phyloP scores from a whole-genome alignment of 1,284 basidiomycete species.

The Sanghuangporus sanghuang region DNA sequence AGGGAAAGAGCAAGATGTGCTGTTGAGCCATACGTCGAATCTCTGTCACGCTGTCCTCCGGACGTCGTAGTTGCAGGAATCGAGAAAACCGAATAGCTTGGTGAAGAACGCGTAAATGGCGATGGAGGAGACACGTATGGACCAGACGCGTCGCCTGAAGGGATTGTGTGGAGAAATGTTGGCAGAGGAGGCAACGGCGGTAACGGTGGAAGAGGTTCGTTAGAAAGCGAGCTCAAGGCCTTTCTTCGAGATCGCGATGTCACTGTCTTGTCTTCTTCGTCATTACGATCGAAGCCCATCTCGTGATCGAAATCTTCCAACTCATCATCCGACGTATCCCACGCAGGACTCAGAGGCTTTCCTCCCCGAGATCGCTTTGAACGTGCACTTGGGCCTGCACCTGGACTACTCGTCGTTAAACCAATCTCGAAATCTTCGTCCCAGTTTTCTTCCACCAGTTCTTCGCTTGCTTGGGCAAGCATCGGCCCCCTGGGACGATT shows the following conservation, averaged over 20 bases:
- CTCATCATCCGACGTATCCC: constrained; percentile 40
- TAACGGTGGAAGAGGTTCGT: constrained; percentile 14
- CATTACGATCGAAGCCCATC: constrained; percentile 30
- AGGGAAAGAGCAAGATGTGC: constrained; percentile 42
- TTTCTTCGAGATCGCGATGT: constrained; percentile 52
- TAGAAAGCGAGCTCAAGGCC: constrained; percentile 21
- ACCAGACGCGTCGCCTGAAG: constrained; percentile 8
- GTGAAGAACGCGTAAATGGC: constrained; percentile 13
- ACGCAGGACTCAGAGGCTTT: constrained; percentile 14
- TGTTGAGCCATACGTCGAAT: constrained; percentile 36
- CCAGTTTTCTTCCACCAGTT: constrained; percentile 52
- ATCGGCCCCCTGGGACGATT: constrained; percentile 13
- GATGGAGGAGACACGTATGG: constrained; percentile 5
- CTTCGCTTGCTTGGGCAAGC: constrained; percentile 5
- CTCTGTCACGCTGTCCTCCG: constrained; percentile 33
- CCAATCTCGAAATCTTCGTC: constrained; percentile 46
- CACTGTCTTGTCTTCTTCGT: constrained; percentile 68
- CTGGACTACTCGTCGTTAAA: background rate
- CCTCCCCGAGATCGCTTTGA: constrained; percentile 5
- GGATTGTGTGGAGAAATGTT: constrained; percentile 6
- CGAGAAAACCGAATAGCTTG: constrained; percentile 16
- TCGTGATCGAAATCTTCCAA: constrained; percentile 25
- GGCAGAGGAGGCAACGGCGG: constrained; percentile 9
- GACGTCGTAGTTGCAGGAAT: constrained; percentile 56
- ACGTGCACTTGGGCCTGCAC: background rate